phyloP scores from a whole-genome alignment of 768 basidiomycete genomes.

The Calocera viscosa region DNA sequence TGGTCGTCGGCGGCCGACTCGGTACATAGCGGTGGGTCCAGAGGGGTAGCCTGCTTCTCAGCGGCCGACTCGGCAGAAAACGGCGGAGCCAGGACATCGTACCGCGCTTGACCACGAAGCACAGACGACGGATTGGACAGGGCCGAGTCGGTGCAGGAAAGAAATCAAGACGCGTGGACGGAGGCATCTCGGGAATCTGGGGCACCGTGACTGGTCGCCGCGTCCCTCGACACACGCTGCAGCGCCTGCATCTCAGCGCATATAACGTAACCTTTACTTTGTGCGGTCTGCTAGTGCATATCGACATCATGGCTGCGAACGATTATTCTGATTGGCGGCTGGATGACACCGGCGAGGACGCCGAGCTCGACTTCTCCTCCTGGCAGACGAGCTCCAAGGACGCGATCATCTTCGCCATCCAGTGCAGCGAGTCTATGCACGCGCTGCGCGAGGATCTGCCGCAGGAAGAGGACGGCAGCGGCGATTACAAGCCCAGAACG shows the following conservation, averaged over 20 bases:
- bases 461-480: conserved; percentile 53
- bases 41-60: too few relatives aligned
- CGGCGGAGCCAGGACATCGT: too few relatives aligned
- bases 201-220: background rate
- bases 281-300: background rate
- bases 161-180: background rate
- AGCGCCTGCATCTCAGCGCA: background rate
- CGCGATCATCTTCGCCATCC: conserved; percentile 89
- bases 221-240: background rate
- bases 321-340: conserved; percentile 5
- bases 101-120: too few relatives aligned
- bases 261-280: background rate
- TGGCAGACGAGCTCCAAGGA: conserved; percentile 38
- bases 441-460: conserved; percentile 30
- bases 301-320: background rate
- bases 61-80: too few relatives aligned
- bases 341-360: background rate
- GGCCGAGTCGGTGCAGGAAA: background rate
- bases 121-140: too few relatives aligned
- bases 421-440: conserved; percentile 86
- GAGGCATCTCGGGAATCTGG: background rate
- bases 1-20: background rate
- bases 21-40: too few relatives aligned
- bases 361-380: background rate
- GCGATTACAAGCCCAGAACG: conserved; percentile 44